These are phyloP conservation scores for Neotropicomus parvogracilis DNA, from an alignment of 1,284 basidiomycete species.

Conservation along the genomic window DNA sequence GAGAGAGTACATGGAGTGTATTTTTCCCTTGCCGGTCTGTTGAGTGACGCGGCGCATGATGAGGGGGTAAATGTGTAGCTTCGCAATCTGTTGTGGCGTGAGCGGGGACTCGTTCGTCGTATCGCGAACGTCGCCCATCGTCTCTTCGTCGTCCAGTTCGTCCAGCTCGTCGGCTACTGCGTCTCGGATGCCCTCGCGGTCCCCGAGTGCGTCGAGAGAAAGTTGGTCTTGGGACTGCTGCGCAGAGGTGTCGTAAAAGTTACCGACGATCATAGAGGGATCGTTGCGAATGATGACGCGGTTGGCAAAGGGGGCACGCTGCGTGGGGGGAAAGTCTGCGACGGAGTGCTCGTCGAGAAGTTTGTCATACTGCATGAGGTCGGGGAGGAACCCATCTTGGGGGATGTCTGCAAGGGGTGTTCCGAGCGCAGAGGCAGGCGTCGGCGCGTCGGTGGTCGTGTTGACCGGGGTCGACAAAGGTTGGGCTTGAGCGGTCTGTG, in stretches of 20 bases:
- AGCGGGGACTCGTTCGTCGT: slow-evolving; percentile 22
- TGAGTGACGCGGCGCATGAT: slow-evolving; percentile 64
- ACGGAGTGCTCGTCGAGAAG: slow-evolving; percentile 58
- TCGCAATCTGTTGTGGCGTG: slow-evolving; percentile 25
- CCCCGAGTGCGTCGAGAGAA: slow-evolving; percentile 7
- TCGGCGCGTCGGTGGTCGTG: background rate
- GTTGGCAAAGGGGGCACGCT: slow-evolving; percentile 49
- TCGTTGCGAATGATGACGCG: slow-evolving; percentile 64
- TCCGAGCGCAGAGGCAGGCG: slow-evolving; percentile 14
- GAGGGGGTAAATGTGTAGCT: slow-evolving; percentile 57
- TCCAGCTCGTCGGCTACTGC: slow-evolving; percentile 22
- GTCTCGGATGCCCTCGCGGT: slow-evolving; percentile 5
- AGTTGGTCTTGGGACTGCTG: slow-evolving; percentile 5
- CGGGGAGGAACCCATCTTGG: slow-evolving; percentile 40
- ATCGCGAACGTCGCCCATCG: slow-evolving; percentile 24
- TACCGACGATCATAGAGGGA: slow-evolving; percentile 32
- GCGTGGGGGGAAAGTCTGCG: slow-evolving; percentile 49
- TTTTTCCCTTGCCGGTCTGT: slow-evolving; percentile 86
- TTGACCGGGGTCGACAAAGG: slow-evolving; percentile 3
- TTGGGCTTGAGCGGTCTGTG: slow-evolving; percentile 4
- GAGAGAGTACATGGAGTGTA: slow-evolving; percentile 62
- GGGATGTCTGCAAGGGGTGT: slow-evolving; percentile 22
- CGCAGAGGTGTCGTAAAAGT: slow-evolving; percentile 24
- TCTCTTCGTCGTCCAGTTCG: slow-evolving; percentile 23
- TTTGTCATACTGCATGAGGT: slow-evolving; percentile 59